phyloP scores from a whole-genome alignment of 2,329 filamentous ascomycete genomes.

The Chaetomium sp. region DNA sequence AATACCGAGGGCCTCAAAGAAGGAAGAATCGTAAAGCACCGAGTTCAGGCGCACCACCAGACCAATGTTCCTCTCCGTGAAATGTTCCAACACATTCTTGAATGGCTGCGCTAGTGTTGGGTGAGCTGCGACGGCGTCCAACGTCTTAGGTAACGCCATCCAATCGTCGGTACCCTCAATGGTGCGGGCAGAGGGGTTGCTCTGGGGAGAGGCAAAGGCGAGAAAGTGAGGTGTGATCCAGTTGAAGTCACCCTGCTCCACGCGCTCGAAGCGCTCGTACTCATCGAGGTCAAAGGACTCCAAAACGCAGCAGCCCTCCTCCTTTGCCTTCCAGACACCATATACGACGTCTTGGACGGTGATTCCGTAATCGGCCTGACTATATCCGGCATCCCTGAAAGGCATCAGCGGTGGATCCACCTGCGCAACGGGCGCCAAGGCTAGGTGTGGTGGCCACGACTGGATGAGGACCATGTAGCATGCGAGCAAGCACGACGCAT shows the following conservation, averaged over 20 bases:
- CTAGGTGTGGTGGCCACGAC: slow-evolving; percentile 93
- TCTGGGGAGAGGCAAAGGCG: slow-evolving; percentile 91
- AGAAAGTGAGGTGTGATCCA: slow-evolving; percentile 95
- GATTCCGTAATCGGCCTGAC: slow-evolving; percentile 92
- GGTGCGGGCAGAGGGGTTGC: slow-evolving; percentile 67
- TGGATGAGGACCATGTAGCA: slow-evolving; percentile 99
- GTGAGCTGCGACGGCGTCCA: slow-evolving; percentile 64
- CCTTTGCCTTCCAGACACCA: slow-evolving; percentile 97
- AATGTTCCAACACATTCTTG: slow-evolving; percentile 92
- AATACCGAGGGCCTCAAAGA: slow-evolving; percentile 92
- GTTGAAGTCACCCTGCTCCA: slow-evolving; percentile 99
- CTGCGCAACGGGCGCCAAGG: slow-evolving; percentile 90
- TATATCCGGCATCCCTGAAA: slow-evolving; percentile 96
- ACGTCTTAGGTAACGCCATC: slow-evolving; percentile 64
- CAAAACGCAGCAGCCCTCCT: slow-evolving; percentile 83
- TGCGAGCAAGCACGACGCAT: slow-evolving; percentile 88
- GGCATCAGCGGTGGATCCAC: slow-evolving; percentile 97
- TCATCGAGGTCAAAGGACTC: slow-evolving; percentile 95
- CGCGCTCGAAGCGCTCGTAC: slow-evolving; percentile 92
- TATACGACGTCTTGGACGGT: slow-evolving; percentile 97
- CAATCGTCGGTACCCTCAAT: slow-evolving; percentile 67
- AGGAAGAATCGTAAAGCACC: slow-evolving; percentile 91
- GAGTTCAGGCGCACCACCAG: slow-evolving; percentile 94
- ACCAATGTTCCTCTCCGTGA: slow-evolving; percentile 79
- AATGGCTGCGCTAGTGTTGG: slow-evolving; percentile 75